A percentile compares a stretch with the other conserved stretches of the same genome.
These are phyloP conservation scores for Nicotiana paniculata DNA, from an alignment of 257 asterid genomes.

Conservation along the genomic window DNA sequence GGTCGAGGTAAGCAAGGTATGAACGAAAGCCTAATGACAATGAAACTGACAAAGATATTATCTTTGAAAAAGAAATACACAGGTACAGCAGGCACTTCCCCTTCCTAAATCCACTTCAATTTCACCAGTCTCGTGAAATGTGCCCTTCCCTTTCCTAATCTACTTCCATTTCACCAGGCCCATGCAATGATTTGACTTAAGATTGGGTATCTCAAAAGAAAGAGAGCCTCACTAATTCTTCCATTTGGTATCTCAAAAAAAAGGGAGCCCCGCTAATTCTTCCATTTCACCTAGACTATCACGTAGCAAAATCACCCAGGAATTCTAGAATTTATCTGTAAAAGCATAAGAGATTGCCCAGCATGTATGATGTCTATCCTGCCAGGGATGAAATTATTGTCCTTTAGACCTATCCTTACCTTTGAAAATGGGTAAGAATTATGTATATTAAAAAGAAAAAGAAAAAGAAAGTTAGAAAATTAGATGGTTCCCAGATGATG, in stretches of 20 bases:
- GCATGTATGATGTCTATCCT: neutral
- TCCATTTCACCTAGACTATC: neutral
- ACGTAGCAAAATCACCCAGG: neutral
- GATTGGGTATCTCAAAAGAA: neutral
- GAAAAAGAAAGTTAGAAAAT: neutral
- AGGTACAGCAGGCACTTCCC: no score
- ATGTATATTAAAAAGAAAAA: neutral
- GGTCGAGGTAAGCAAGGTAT: constrained; percentile 9
- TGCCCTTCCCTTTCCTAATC: no score
- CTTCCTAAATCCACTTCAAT: no score
- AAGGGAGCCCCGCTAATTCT: neutral
- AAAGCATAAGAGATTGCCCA: neutral
- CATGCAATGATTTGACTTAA: no score
- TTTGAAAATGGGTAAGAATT: neutral
- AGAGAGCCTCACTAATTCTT: neutral
- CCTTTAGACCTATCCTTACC: neutral
- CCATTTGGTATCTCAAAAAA: neutral
- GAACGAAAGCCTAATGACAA: neutral
- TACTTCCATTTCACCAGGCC: no score
- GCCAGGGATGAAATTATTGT: neutral
- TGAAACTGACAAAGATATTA: no score
- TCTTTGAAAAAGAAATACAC: no score
- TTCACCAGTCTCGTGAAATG: no score
- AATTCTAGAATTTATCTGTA: neutral
- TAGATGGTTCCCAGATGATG: neutral